Evolutionary conservation across 352 stramenopile genomes (phyloP).

Genomic region (Globisporangium emineosum): DNA sequence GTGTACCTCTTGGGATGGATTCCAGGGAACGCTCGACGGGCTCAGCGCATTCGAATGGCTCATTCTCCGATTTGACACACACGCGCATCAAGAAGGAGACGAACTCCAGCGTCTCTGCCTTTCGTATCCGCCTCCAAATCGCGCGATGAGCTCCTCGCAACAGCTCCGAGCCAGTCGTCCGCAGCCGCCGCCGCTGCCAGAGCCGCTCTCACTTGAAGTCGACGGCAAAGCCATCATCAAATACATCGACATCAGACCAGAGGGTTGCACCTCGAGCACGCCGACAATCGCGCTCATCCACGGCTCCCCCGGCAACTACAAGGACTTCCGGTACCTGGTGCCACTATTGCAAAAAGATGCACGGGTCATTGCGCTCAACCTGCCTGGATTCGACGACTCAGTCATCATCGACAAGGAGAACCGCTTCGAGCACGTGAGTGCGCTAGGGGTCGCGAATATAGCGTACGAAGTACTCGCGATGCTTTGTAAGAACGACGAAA

Average conservation of each 20-base stretch:
- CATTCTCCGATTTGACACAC: not conserved
- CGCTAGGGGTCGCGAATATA: constrained; percentile 16
- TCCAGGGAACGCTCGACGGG: not conserved
- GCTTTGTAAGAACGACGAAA: constrained; percentile 19
- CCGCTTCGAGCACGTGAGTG: constrained; percentile 21
- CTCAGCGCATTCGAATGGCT: not conserved
- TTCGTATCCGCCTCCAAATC: not conserved
- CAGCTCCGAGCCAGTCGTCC: not conserved
- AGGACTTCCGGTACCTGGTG: constrained; percentile 62
- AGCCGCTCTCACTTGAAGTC: constrained; percentile 25
- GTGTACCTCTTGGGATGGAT: too few relatives aligned
- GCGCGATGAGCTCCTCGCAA: constrained; percentile 4
- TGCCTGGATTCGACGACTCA: constrained; percentile 55
- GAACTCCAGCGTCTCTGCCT: not conserved
- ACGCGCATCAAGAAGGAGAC: not conserved
- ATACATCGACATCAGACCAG: constrained; percentile 41
- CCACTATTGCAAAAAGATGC: constrained; percentile 35
- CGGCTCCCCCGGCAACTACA: constrained; percentile 56
- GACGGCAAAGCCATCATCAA: constrained; percentile 39
- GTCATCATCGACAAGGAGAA: constrained; percentile 18
- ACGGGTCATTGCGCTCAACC: constrained; percentile 53
- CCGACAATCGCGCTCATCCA: constrained; percentile 42
- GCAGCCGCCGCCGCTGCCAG: constrained; percentile 19
- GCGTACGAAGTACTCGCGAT: constrained; percentile 24
- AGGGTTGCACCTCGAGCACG: not conserved